Conservation (phyloP, 148 eudicot genomes). For the Silene conica region DNA sequence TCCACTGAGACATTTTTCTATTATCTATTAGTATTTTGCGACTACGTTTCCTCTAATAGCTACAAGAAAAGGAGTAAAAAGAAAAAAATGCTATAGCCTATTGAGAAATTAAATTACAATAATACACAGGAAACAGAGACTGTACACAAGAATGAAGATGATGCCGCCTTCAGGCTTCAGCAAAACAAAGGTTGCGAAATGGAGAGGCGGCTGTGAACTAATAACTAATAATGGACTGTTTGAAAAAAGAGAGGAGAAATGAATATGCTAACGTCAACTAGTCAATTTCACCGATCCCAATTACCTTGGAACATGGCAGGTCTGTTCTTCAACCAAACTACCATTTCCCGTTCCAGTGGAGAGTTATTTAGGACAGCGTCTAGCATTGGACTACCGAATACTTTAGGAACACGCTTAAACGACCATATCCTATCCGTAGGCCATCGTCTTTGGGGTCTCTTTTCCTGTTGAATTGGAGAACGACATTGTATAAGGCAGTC, state of each 20-base stretch:
- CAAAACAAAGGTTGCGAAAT: not conserved
- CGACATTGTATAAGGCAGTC: not conserved
- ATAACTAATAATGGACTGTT: conserved; percentile 25
- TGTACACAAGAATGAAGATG: conserved; percentile 78
- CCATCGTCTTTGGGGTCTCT: conserved; percentile 87
- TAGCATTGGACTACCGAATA: conserved; percentile 91
- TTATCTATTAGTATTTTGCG: not conserved
- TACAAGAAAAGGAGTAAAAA: not conserved
- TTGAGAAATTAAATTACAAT: conserved; percentile 47
- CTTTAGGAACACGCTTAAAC: conserved; percentile 48
- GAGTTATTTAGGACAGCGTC: conserved; percentile 62
- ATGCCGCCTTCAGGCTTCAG: conserved; percentile 25
- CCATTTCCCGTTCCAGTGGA: conserved; percentile 69
- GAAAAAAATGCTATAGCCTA: conserved; percentile 24
- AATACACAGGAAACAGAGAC: conserved; percentile 34
- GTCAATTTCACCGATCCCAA: conserved; percentile 61
- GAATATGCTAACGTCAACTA: conserved; percentile 27
- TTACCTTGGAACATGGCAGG: conserved; percentile 70
- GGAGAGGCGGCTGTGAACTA: conserved; percentile 26
- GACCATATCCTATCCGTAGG: conserved; percentile 87
- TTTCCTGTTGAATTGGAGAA: conserved; percentile 50
- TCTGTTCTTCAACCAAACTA: conserved; percentile 88
- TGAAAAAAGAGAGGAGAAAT: conserved; percentile 9
- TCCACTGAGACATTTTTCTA: conserved; percentile 1
- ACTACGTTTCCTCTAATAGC: not conserved